These are phyloP conservation scores for Rhodotorula graminis DNA, from an alignment of 768 basidiomycete species.

Conservation along the genomic window DNA sequence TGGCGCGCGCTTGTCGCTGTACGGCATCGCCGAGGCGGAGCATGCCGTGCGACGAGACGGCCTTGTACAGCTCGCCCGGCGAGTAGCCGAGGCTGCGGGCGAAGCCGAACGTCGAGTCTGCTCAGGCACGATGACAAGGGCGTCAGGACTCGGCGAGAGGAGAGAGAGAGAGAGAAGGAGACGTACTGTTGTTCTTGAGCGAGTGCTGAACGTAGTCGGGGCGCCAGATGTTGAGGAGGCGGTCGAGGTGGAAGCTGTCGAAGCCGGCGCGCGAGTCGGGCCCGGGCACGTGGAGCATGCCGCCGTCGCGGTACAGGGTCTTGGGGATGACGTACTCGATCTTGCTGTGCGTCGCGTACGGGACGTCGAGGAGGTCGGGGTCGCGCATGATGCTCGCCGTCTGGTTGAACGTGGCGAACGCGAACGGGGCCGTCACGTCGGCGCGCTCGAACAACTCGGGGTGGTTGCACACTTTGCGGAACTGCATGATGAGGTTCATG, in stretches of 20 bases:
- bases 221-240: constrained; percentile 85
- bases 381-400: constrained; percentile 79
- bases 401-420: constrained; percentile 75
- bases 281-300: constrained; percentile 62
- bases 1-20: background rate
- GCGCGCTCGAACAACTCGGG: constrained; percentile 96
- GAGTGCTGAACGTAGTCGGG: constrained; percentile 73
- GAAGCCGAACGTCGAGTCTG: constrained; percentile 70
- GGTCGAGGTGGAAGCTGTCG: constrained; percentile 58
- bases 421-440: constrained; percentile 87
- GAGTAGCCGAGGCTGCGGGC: constrained; percentile 63
- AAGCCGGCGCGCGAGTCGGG: constrained; percentile 54
- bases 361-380: constrained; percentile 72
- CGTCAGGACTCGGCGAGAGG: background rate
- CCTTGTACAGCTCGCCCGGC: constrained; percentile 53
- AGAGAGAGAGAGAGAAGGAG: background rate
- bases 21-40: constrained; percentile 25
- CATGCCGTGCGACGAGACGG: constrained; percentile 28
- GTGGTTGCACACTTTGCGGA: constrained; percentile 98
- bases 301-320: constrained; percentile 57
- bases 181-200: constrained; percentile 61
- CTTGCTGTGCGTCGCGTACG: constrained; percentile 82
- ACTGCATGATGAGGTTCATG: constrained; percentile 99
- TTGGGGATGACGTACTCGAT: constrained; percentile 73
- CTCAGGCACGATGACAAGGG: constrained; percentile 27